phyloP scores from a whole-genome alignment of 176 grass and related monocot genomes.

The Carex scoparia region DNA sequence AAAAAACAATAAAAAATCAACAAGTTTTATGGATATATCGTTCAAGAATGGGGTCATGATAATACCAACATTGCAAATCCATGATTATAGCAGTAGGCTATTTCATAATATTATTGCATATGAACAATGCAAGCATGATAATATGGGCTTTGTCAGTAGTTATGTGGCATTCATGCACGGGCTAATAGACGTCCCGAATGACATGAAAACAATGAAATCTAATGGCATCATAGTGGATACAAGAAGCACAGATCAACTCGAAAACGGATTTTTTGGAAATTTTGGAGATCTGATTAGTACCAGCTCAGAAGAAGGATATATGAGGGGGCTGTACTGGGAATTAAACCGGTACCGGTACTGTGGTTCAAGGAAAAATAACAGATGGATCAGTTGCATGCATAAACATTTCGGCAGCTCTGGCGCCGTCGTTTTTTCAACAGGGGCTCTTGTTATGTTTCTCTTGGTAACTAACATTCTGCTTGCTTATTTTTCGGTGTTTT shows the following conservation, averaged over 20 bases:
- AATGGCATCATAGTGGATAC: conserved; percentile 9
- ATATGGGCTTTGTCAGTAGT: not conserved
- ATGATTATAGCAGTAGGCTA: conserved; percentile 24
- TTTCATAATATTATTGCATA: conserved; percentile 23
- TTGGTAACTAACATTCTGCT: conserved; percentile 26
- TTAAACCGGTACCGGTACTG: conserved; percentile 20
- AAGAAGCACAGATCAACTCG: conserved; percentile 1
- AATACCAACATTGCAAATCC: conserved; percentile 23
- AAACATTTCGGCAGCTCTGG: not conserved
- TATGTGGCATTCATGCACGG: conserved; percentile 24
- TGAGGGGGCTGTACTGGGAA: conserved; percentile 19
- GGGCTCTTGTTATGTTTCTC: conserved; percentile 18
- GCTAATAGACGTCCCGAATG: conserved; percentile 4
- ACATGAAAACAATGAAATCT: conserved; percentile 15
- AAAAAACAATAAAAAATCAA: not conserved
- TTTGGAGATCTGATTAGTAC: conserved; percentile 5
- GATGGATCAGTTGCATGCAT: not conserved
- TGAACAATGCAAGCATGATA: conserved; percentile 12
- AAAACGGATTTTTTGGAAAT: conserved; percentile 4
- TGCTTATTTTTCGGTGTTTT: conserved; percentile 21
- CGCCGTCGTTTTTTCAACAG: not conserved
- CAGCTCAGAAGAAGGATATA: conserved; percentile 11
- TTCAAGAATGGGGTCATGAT: conserved; percentile 14
- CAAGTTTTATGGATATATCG: conserved; percentile 19
- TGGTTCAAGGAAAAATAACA: not conserved